Conservation (phyloP, 2,329 filamentous ascomycete genomes). For the Aaosphaeria pasadenensis region DNA sequence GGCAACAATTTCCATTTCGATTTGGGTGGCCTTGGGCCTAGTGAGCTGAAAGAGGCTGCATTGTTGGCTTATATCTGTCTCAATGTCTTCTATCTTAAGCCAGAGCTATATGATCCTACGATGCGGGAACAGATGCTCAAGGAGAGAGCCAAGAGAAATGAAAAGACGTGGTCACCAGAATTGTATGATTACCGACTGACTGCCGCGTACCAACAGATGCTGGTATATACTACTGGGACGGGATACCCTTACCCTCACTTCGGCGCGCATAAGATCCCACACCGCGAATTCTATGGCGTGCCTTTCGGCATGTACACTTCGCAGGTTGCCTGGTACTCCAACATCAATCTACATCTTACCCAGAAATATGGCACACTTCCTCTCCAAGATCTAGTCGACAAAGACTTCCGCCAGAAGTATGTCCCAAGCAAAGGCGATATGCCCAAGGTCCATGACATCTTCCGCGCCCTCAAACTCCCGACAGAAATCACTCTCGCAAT, state of each 20-base stretch:
- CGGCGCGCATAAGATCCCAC: conserved; percentile 2
- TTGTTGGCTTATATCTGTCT: conserved; percentile 10
- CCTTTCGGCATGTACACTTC: conserved; percentile 2
- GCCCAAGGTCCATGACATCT: conserved; percentile 1
- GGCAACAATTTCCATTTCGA: neutral
- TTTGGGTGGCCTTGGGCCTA: conserved; percentile 1
- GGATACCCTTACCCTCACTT: neutral
- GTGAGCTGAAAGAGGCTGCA: conserved; percentile 6
- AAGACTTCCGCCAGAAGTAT: conserved; percentile 1
- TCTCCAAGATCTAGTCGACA: conserved; percentile 2
- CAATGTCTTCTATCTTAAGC: conserved; percentile 8
- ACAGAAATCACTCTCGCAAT: conserved; percentile 7
- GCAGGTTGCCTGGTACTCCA: neutral
- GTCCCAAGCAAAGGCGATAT: conserved; percentile 6
- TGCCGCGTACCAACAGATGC: conserved; percentile 1
- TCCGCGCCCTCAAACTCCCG: conserved; percentile 4
- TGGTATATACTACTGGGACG: neutral
- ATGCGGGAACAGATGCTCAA: conserved; percentile 1
- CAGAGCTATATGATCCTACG: conserved; percentile 5
- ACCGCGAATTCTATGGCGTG: conserved; percentile 12
- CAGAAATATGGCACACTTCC: neutral
- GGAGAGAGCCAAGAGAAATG: conserved; percentile 1
- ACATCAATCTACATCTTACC: neutral
- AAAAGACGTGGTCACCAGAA: neutral
- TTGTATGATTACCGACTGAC: conserved; percentile 9